These are phyloP conservation scores for Taxillus chinensis DNA, from an alignment of 164 flowering plant species.

Conservation along the genomic window DNA sequence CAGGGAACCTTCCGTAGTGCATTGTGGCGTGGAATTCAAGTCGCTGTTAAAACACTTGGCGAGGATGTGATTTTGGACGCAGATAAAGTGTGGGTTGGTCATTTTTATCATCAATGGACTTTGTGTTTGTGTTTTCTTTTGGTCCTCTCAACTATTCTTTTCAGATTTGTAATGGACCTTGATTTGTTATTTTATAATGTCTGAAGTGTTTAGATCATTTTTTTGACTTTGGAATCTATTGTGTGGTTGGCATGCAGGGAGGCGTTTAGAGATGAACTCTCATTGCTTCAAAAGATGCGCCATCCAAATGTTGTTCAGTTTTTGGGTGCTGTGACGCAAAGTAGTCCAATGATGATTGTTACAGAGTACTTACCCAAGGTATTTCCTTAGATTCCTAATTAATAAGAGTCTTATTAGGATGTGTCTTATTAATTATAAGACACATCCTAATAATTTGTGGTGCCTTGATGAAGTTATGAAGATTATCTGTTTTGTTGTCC, in stretches of 20 bases:
- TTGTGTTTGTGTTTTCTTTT: not conserved
- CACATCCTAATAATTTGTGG: too few relatives aligned
- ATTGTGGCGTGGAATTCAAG: constrained; percentile 84
- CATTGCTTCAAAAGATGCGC: constrained; percentile 75
- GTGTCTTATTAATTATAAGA: too few relatives aligned
- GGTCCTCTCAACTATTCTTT: not conserved
- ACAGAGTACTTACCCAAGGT: constrained; percentile 97
- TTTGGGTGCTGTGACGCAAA: constrained; percentile 97
- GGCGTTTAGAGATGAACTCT: constrained; percentile 88
- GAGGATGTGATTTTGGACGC: constrained; percentile 65
- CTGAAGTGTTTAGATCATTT: too few relatives aligned
- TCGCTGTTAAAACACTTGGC: constrained; percentile 78
- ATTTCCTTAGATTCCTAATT: not conserved
- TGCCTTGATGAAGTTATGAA: too few relatives aligned
- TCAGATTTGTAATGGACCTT: not conserved
- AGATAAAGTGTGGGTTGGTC: constrained; percentile 79
- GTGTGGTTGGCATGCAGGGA: constrained; percentile 29
- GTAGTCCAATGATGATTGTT: constrained; percentile 98
- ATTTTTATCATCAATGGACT: not conserved
- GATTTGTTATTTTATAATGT: not conserved
- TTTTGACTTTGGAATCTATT: not conserved
- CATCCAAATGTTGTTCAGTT: constrained; percentile 99
- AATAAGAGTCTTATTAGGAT: too few relatives aligned
- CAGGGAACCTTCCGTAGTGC: constrained; percentile 85
- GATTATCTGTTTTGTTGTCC: too few relatives aligned